These are phyloP conservation scores for Otatea glauca DNA, from an alignment of 176 grass and related monocot species.

Conservation along the genomic window DNA sequence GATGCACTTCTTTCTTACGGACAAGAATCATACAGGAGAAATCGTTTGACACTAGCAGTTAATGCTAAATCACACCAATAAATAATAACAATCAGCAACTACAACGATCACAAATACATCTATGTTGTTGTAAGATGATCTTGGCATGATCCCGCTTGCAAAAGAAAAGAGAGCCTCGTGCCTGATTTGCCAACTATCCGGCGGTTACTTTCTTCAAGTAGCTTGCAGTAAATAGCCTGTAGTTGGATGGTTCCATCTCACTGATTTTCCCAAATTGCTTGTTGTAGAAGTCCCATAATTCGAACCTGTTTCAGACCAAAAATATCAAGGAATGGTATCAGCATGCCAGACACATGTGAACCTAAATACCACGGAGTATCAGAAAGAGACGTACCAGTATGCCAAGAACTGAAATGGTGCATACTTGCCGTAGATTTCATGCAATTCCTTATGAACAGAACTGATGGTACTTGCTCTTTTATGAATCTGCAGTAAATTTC, in stretches of 20 bases:
- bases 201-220: conserved; percentile 53
- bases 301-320: conserved; percentile 57
- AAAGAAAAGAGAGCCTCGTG: conserved; percentile 5
- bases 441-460: conserved; percentile 53
- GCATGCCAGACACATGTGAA: background rate
- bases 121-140: background rate
- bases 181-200: conserved; percentile 27
- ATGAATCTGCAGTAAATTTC: conserved; percentile 63
- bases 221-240: conserved; percentile 65
- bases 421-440: conserved; percentile 65
- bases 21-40: background rate
- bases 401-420: conserved; percentile 84
- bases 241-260: conserved; percentile 63
- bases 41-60: background rate
- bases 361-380: background rate
- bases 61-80: background rate
- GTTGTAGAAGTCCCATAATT: conserved; percentile 74
- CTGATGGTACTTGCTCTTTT: conserved; percentile 49
- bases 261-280: conserved; percentile 68
- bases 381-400: conserved; percentile 67
- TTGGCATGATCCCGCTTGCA: background rate
- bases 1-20: background rate
- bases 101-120: background rate
- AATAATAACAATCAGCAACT: background rate
- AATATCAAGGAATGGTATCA: conserved; percentile 8